Evolutionary conservation across 2,329 filamentous ascomycete genomes (phyloP), one percentile per base, ranked within the genome.

Genomic region (Tolypocladium paradoxum): DNA sequence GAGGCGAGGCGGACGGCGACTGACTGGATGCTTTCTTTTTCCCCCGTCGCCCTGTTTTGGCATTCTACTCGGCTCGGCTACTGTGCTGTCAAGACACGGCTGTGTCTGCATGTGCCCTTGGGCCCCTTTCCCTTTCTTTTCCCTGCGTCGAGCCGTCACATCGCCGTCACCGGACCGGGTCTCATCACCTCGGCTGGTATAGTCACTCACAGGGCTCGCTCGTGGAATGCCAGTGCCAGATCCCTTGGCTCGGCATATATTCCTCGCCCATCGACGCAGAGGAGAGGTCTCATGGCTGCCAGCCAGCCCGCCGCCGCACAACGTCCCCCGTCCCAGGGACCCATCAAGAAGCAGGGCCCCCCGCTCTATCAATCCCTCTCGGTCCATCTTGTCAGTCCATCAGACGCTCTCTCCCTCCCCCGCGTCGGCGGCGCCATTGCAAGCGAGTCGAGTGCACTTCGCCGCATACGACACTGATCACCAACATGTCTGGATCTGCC

Each of bases 401-500:
- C 24, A 11, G 40, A 45, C 40, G 16, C 12, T 18, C 18, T 6
- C 43, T 46, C 33, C 31, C 7, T 40, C 31, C 16, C 31, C 38
- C 33, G 16, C 20, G 20, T 24, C 48, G 18, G 5, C 27, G 45
- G n/a, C 38, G 49, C 27, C 27, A 43, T 40, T 11, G 7, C 29
- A 20, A 31, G 27, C 29, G 24, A 31, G 37, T 27, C 36, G 24
- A 43, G 24, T 24, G 27, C 37, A 24, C 49, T 27, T 29, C 46
- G 49, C 24, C 12, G 36, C 27, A 22, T 20, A 36, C 51, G 16
- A n/a, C 12, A 33, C 27, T 14, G 16, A 36, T 36, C 49, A 36
- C 31, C 53, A 38, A 53, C 51, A 58, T 57, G 56, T 54, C 57
- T 50, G 24, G 43, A 36, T 55, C 55, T 50, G 36, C 27, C 38